Evolutionary conservation across 2,329 filamentous ascomycete species (phyloP).

Genomic region (Sporothrix dimorphospora): DNA sequence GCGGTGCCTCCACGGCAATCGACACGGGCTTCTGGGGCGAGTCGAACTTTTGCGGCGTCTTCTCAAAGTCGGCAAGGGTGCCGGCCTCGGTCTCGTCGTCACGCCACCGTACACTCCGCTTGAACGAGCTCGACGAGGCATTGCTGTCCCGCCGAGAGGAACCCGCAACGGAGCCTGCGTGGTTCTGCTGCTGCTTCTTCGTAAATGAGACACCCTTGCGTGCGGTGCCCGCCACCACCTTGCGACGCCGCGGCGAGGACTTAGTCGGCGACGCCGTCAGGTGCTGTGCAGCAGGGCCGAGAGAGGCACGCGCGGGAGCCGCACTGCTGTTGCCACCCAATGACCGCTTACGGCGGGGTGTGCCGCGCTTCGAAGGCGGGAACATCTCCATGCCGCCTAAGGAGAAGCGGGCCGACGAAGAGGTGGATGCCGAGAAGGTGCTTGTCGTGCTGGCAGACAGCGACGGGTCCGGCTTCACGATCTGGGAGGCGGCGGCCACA

Average conservation of each 20-base stretch:
- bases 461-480: conserved; percentile 84
- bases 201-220: conserved; percentile 76
- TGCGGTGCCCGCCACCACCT: conserved; percentile 54
- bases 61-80: conserved; percentile 84
- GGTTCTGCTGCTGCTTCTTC: conserved; percentile 61
- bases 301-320: background rate
- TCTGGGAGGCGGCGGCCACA: conserved; percentile 72
- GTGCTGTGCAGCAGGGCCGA: conserved; percentile 37
- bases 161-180: background rate
- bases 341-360: conserved; percentile 72
- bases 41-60: conserved; percentile 72
- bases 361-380: conserved; percentile 71
- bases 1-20: conserved; percentile 4
- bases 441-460: background rate
- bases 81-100: conserved; percentile 85
- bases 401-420: conserved; percentile 36
- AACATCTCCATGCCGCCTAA: conserved; percentile 65
- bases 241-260: conserved; percentile 79
- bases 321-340: conserved; percentile 38
- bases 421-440: background rate
- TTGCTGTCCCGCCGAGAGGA: conserved; percentile 20
- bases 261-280: conserved; percentile 68
- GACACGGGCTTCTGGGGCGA: conserved; percentile 53
- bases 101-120: conserved; percentile 86
- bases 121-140: conserved; percentile 49